Evolutionary conservation across 1,284 basidiomycete species (phyloP).

Genomic region (Moesziomyces aphidis): DNA sequence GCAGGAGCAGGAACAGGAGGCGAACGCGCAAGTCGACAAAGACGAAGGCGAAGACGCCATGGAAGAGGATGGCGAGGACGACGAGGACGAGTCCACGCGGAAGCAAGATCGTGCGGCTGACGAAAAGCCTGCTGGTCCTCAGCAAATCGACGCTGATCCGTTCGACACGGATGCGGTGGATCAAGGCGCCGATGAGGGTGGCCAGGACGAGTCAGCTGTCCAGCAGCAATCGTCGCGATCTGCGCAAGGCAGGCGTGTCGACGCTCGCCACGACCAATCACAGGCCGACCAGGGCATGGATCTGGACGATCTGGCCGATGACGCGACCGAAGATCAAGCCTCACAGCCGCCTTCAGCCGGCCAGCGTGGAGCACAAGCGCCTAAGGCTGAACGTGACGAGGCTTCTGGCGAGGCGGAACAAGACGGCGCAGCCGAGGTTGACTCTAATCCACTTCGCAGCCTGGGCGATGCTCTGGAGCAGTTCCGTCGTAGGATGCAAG

Average conservation of each 20-base stretch:
- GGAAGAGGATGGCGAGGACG: conserved; percentile 42
- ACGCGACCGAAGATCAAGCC: conserved; percentile 65
- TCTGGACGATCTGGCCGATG: conserved; percentile 57
- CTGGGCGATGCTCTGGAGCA: conserved; percentile 88
- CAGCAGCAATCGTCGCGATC: conserved; percentile 49
- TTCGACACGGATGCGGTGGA: conserved; percentile 45
- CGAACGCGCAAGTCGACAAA: conserved; percentile 32
- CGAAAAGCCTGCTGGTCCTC: conserved; percentile 7
- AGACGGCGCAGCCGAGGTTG: conserved; percentile 50
- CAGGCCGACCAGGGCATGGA: conserved; percentile 62
- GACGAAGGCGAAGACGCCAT: conserved; percentile 48
- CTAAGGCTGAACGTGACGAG: conserved; percentile 22
- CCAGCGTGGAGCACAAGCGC: conserved; percentile 18
- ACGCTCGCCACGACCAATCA: conserved; percentile 35
- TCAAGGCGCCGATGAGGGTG: conserved; percentile 39
- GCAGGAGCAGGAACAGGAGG: conserved; percentile 30
- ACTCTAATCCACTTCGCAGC: conserved; percentile 78
- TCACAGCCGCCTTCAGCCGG: conserved; percentile 42
- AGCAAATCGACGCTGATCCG: conserved; percentile 27
- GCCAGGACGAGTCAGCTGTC: conserved; percentile 42
- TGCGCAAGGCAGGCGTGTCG: conserved; percentile 36
- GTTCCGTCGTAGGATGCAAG: conserved; percentile 84
- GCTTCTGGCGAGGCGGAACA: conserved; percentile 33
- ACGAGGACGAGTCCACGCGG: conserved; percentile 18
- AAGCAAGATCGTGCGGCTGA: conserved; percentile 19